phyloP scores from a whole-genome alignment of 148 eudicot species.

The Euryodendron excelsum region DNA sequence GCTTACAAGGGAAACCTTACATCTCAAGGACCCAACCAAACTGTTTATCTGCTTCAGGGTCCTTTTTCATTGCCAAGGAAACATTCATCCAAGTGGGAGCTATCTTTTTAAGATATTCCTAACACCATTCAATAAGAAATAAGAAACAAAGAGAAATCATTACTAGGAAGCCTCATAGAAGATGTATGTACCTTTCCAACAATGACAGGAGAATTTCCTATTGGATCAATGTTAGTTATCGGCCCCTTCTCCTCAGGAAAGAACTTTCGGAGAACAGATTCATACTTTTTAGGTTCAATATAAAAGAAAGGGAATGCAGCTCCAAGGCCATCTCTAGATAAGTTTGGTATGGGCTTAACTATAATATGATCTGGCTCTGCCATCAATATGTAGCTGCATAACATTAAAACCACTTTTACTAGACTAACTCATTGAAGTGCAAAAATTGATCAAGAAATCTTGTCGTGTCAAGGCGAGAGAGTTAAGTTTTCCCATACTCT shows the following conservation, averaged over 20 bases:
- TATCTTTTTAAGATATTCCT: slow-evolving; percentile 86
- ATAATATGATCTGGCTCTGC: slow-evolving; percentile 97
- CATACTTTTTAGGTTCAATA: slow-evolving; percentile 92
- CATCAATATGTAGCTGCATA: slow-evolving; percentile 91
- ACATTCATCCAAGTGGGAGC: slow-evolving; percentile 98
- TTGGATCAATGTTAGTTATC: slow-evolving; percentile 81
- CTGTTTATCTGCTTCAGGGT: slow-evolving; percentile 86
- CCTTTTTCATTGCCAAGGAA: slow-evolving; percentile 90
- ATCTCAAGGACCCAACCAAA: slow-evolving; percentile 94
- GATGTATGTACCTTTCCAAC: slow-evolving; percentile 64
- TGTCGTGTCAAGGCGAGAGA: slow-evolving; percentile 2
- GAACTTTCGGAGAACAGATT: slow-evolving; percentile 70
- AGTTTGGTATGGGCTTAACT: slow-evolving; percentile 94
- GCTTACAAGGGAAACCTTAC: slow-evolving; percentile 10
- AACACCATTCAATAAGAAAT: not conserved
- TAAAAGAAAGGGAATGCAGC: slow-evolving; percentile 99
- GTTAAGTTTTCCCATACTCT: slow-evolving; percentile 57
- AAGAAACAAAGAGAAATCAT: not conserved
- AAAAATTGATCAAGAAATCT: slow-evolving; percentile 1
- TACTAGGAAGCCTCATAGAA: not conserved
- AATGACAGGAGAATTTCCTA: slow-evolving; percentile 96
- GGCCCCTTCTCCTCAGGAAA: slow-evolving; percentile 81
- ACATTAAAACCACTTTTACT: slow-evolving; percentile 12
- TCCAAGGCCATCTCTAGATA: slow-evolving; percentile 75
- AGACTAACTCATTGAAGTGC: not conserved